These are phyloP conservation scores for Rhynchosporium graminicola DNA, from an alignment of 2,329 filamentous ascomycete genomes.

Conservation along the genomic window DNA sequence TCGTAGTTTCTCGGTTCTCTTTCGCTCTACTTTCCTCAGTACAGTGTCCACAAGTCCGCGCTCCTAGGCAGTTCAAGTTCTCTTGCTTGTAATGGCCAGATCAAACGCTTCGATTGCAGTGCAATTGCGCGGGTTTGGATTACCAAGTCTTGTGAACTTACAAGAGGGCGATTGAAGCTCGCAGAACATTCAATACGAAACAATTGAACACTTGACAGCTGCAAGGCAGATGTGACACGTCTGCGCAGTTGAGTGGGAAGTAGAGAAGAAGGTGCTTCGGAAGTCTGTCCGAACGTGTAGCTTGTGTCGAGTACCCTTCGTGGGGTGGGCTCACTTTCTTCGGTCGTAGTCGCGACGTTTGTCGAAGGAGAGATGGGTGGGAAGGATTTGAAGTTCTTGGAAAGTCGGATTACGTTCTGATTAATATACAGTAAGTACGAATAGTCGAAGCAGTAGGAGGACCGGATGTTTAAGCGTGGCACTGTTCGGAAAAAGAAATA, in stretches of 20 bases:
- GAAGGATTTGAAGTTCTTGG: background rate
- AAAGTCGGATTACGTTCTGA: background rate
- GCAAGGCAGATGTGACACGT: slow-evolving; percentile 37
- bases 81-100: background rate
- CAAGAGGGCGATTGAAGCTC: slow-evolving; percentile 1
- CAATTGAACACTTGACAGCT: slow-evolving; percentile 31
- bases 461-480: slow-evolving; percentile 22
- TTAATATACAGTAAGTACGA: slow-evolving; percentile 4
- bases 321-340: background rate
- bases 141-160: slow-evolving; percentile 11
- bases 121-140: slow-evolving; percentile 6
- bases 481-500: slow-evolving; percentile 16
- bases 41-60: background rate
- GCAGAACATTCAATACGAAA: background rate
- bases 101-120: slow-evolving; percentile 8
- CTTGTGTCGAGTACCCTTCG: slow-evolving; percentile 23
- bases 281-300: slow-evolving; percentile 30
- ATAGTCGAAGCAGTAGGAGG: slow-evolving; percentile 6
- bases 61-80: background rate
- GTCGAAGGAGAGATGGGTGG: background rate
- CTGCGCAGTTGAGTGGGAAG: slow-evolving; percentile 36
- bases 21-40: slow-evolving; percentile 7
- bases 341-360: background rate
- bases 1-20: background rate
- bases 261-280: slow-evolving; percentile 31